Evolutionary conservation across 2,329 filamentous ascomycete genomes (phyloP).

Genomic region (Verticillium dahliae): DNA sequence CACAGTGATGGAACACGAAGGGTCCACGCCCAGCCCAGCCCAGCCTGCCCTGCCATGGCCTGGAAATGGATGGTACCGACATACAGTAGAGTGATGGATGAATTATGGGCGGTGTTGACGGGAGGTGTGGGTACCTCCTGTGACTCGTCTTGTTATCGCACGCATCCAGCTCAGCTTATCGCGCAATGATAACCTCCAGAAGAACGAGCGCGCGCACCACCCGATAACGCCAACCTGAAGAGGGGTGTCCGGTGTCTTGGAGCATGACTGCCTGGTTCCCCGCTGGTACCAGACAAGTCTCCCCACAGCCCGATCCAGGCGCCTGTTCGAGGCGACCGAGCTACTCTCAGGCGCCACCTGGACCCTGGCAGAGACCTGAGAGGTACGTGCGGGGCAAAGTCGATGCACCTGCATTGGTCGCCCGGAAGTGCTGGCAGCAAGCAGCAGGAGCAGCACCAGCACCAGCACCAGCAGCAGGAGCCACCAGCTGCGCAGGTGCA

Average conservation of each 20-base stretch:
- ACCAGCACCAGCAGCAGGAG: not conserved
- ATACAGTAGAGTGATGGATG: not conserved
- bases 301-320: not conserved
- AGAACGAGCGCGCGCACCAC: constrained; percentile 2
- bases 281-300: not conserved
- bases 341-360: not conserved
- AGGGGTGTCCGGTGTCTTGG: not conserved
- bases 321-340: not conserved
- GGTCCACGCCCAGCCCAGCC: not conserved
- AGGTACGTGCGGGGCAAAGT: not conserved
- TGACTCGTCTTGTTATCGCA: not conserved
- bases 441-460: not conserved
- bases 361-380: not conserved
- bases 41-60: not conserved
- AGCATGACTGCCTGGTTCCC: not conserved
- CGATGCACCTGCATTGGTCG: constrained; percentile 14
- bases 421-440: constrained; percentile 1
- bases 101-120: not conserved
- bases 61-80: not conserved
- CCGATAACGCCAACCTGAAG: constrained; percentile 2
- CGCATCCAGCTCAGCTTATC: constrained; percentile 7
- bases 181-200: constrained; percentile 11
- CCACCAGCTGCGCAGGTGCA: not conserved
- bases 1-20: not conserved
- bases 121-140: not conserved